These are phyloP conservation scores for Fonsecaea nubica DNA, from an alignment of 2,329 filamentous ascomycete species.

Conservation along the genomic window DNA sequence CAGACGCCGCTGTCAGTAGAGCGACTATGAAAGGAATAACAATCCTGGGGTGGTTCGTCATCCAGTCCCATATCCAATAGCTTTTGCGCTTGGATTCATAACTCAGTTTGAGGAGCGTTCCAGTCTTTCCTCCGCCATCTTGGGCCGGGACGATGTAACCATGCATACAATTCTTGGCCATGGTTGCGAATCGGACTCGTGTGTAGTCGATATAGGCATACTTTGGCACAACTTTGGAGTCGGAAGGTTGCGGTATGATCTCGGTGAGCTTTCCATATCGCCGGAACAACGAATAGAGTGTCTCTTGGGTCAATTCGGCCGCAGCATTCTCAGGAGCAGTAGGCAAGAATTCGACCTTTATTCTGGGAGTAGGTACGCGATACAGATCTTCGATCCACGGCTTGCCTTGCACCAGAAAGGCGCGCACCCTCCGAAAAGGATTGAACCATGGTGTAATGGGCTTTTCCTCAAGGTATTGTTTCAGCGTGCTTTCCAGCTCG, in stretches of 20 bases:
- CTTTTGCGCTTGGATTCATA: constrained; percentile 81
- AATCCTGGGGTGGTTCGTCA: constrained; percentile 83
- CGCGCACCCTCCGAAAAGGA: constrained; percentile 74
- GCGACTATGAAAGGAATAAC: constrained; percentile 84
- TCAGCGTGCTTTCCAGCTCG: constrained; percentile 67
- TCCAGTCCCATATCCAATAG: constrained; percentile 85
- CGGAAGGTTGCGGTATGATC: constrained; percentile 79
- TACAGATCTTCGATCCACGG: constrained; percentile 96
- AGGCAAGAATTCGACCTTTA: constrained; percentile 86
- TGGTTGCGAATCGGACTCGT: constrained; percentile 75
- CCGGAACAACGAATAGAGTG: constrained; percentile 83
- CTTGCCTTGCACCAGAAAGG: constrained; percentile 76
- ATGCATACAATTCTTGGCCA: constrained; percentile 92
- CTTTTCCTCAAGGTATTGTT: constrained; percentile 68
- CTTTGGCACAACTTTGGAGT: constrained; percentile 82
- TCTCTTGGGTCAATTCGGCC: constrained; percentile 83
- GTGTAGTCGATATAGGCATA: constrained; percentile 82
- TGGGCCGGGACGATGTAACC: constrained; percentile 74
- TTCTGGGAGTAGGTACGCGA: constrained; percentile 74
- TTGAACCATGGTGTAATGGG: constrained; percentile 90
- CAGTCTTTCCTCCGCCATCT: constrained; percentile 74
- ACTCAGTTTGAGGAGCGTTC: constrained; percentile 78
- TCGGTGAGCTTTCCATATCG: constrained; percentile 89
- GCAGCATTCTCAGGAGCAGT: constrained; percentile 72
- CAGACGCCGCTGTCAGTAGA: constrained; percentile 79